Base-by-base conservation (phyloP, 2,329 filamentous ascomycete genomes). In the Colletotrichum sp. region DNA sequence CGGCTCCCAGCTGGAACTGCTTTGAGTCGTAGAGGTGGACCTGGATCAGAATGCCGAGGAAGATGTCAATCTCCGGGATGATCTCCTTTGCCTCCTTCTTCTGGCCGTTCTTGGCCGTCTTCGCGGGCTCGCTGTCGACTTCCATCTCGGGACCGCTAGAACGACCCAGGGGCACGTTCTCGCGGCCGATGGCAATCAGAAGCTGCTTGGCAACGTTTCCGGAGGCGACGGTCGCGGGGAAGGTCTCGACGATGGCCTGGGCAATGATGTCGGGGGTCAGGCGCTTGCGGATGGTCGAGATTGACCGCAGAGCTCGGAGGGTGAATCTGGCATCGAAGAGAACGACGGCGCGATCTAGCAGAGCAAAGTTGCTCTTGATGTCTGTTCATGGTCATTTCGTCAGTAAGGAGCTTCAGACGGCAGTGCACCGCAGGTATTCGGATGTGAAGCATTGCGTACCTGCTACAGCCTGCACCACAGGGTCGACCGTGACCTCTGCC, bases 281-380 rank as follows among this genome's bases (percentile, higher is more conserved):
- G 79, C 95, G 92, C 90, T 98, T 98, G 84, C 97, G 95, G 84
- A 98, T 93, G 71, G 96, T 96, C 55, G 97, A 98, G 87, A 98
- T 98, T 80, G 96, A 98, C 81, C 97, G 94, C 78, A 99, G 91
- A 77, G 97, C 97, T 83, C 97, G 92, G 78, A 99, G 94, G 73
- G 96, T 95, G 87, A 98, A 99, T 88, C 97, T 93, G 75, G 96
- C 92, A 86, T 99, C 97, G 85, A 98, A 99, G 81, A 97, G 92
- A 78, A 93, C 90, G 78, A 99, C 96, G 79, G 96, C 97, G 81
- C 96, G 94, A 82, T 98, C 96, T 82, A 99, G 91, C 78, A 99
- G 91, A 68, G 92, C 92, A 83, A 98, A 98, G 87, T 97, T 98
- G 89, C 92, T 93, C 87, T 96, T 97, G 87, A 99, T 98, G 85